A percentile compares a stretch with the other conserved stretches of the same genome.
Conservation (phyloP, 78 protist species). For the Mantamonas sphyraenae region DNA sequence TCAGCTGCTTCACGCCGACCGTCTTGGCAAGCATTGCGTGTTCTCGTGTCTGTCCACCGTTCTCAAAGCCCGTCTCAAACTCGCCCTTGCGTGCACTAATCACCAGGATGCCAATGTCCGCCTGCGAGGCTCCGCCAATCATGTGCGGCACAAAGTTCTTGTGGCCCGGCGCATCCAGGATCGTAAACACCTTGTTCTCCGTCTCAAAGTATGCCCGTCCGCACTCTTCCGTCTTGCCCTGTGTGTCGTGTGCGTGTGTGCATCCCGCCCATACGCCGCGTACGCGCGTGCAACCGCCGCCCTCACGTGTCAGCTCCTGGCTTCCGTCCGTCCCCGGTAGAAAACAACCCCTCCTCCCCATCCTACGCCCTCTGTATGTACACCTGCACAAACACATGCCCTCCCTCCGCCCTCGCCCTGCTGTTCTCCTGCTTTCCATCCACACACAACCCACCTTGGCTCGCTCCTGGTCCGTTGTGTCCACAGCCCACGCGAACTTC, state of each 20-base stretch:
- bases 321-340: too few relatives aligned
- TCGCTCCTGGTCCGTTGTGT: conserved; percentile 91
- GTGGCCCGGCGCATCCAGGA: conserved; percentile 98
- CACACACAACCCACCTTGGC: too few relatives aligned
- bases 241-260: too few relatives aligned
- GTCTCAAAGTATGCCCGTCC: conserved; percentile 92
- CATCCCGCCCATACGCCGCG: too few relatives aligned
- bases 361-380: too few relatives aligned
- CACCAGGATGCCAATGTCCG: conserved; percentile 91
- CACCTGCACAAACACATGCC: background rate
- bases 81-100: conserved; percentile 94
- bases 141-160: conserved; percentile 90
- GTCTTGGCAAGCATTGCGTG: conserved; percentile 95
- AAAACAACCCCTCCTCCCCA: too few relatives aligned
- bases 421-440: too few relatives aligned
- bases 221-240: conserved; percentile 78
- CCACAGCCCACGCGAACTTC: conserved; percentile 84
- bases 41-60: conserved; percentile 95
- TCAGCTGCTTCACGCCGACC: conserved; percentile 74
- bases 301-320: too few relatives aligned
- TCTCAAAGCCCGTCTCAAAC: conserved; percentile 96
- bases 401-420: too few relatives aligned
- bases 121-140: conserved; percentile 98
- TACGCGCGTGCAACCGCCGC: too few relatives aligned
- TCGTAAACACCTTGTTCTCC: conserved; percentile 65